phyloP scores from a whole-genome alignment of 2,329 filamentous ascomycete species.

The Trichoderma asperellum region DNA sequence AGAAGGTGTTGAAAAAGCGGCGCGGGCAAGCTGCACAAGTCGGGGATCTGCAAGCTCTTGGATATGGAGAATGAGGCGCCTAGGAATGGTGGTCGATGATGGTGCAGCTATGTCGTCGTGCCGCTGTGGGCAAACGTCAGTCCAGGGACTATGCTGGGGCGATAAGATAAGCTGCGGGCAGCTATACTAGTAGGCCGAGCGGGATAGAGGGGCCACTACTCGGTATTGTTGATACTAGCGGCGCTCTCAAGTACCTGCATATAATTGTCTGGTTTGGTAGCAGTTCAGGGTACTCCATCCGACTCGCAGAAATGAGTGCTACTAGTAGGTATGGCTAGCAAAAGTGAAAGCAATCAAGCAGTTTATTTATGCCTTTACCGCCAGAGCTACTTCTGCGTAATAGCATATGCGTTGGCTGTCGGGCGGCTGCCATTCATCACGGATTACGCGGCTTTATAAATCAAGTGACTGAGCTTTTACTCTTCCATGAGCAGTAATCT shows the following conservation, averaged over 20 bases:
- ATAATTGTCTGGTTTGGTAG: neutral
- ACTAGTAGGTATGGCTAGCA: too few relatives aligned
- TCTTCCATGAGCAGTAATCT: neutral
- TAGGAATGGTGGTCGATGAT: neutral
- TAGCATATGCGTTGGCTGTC: too few relatives aligned
- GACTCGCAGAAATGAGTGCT: too few relatives aligned
- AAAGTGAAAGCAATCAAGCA: neutral
- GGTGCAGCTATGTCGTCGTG: neutral
- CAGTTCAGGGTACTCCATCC: neutral
- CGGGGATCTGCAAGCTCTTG: conserved; percentile 1
- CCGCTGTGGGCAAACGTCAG: conserved; percentile 12
- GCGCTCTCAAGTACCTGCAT: neutral
- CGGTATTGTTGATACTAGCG: neutral
- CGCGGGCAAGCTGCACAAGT: conserved; percentile 19
- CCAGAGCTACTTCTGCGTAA: too few relatives aligned
- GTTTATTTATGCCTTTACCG: neutral
- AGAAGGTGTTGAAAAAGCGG: neutral
- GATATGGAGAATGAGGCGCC: conserved; percentile 3
- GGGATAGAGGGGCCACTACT: neutral
- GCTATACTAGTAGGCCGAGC: neutral
- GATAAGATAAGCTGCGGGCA: conserved; percentile 27
- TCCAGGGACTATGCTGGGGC: neutral
- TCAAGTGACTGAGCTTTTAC: neutral
- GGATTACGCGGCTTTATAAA: neutral
- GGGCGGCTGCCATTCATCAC: neutral